phyloP scores from a whole-genome alignment of 2,329 filamentous ascomycete species.

The Colletotrichum acutatum region DNA sequence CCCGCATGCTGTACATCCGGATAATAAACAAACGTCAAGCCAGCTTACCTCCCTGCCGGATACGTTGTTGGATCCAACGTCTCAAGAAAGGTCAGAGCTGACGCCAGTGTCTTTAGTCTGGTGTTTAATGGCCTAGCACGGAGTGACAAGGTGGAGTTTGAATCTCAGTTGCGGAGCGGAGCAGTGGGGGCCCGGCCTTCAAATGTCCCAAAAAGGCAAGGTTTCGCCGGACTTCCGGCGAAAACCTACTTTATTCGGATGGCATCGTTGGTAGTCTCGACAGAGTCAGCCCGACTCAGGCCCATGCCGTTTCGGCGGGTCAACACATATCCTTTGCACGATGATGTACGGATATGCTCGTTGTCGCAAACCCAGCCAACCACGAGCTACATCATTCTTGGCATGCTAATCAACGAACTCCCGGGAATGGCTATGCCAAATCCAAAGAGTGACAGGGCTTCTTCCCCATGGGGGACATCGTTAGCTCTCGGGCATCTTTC shows the following conservation, averaged over 20 bases:
- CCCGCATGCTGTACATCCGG: not conserved
- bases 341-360: not conserved
- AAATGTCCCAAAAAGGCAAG: not conserved
- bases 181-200: not conserved
- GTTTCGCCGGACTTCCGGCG: not conserved
- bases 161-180: not conserved
- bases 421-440: not conserved
- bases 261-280: not conserved
- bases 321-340: not conserved
- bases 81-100: not conserved
- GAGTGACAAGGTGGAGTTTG: not conserved
- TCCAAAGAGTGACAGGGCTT: not conserved
- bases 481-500: not conserved
- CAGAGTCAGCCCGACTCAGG: too few relatives aligned
- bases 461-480: constrained; percentile 15
- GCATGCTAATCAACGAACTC: too few relatives aligned
- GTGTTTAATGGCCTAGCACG: not conserved
- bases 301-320: too few relatives aligned
- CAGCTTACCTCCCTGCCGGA: too few relatives aligned
- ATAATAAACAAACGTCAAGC: not conserved
- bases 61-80: not conserved
- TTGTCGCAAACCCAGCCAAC: not conserved
- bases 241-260: not conserved
- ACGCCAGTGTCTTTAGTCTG: not conserved
- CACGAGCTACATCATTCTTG: not conserved